phyloP scores from a whole-genome alignment of 2,329 filamentous ascomycete genomes.

The Epichloe aotearoae region DNA sequence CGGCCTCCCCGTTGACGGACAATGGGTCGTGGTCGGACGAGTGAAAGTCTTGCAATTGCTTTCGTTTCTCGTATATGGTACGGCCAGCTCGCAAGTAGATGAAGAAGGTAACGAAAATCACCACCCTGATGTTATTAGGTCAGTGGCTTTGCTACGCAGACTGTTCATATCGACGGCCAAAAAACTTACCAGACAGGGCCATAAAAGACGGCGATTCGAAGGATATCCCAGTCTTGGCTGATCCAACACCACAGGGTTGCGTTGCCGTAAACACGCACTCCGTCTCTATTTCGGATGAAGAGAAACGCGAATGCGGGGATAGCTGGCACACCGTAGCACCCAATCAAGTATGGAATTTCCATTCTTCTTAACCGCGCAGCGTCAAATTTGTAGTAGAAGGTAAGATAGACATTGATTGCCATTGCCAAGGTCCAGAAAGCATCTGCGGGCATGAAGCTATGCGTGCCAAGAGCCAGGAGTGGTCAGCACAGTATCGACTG shows the following conservation, averaged over 20 bases:
- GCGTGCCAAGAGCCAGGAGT: slow-evolving; percentile 8
- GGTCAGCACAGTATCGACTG: background rate
- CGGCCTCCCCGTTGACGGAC: slow-evolving; percentile 28
- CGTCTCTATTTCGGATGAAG: slow-evolving; percentile 42
- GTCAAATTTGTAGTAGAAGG: slow-evolving; percentile 64
- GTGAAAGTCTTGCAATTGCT: slow-evolving; percentile 43
- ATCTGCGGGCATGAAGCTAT: slow-evolving; percentile 66
- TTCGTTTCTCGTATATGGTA: slow-evolving; percentile 54
- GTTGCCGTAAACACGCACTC: slow-evolving; percentile 53
- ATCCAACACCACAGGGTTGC: slow-evolving; percentile 79
- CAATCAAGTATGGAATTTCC: slow-evolving; percentile 56
- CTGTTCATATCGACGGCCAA: background rate
- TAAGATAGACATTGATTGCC: slow-evolving; percentile 73
- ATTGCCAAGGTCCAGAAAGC: slow-evolving; percentile 68
- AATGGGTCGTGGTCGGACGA: slow-evolving; percentile 30
- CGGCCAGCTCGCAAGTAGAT: slow-evolving; percentile 55
- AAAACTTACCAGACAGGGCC: slow-evolving; percentile 52
- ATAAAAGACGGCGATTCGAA: slow-evolving; percentile 66
- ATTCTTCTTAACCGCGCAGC: slow-evolving; percentile 48
- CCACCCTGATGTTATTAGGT: slow-evolving; percentile 31
- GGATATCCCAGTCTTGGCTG: slow-evolving; percentile 49
- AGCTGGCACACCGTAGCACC: slow-evolving; percentile 63
- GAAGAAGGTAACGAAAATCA: slow-evolving; percentile 46
- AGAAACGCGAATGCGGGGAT: slow-evolving; percentile 55
- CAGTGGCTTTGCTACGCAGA: background rate